phyloP scores from a whole-genome alignment of 2,329 filamentous ascomycete genomes.

The Tolypocladium nubicola region DNA sequence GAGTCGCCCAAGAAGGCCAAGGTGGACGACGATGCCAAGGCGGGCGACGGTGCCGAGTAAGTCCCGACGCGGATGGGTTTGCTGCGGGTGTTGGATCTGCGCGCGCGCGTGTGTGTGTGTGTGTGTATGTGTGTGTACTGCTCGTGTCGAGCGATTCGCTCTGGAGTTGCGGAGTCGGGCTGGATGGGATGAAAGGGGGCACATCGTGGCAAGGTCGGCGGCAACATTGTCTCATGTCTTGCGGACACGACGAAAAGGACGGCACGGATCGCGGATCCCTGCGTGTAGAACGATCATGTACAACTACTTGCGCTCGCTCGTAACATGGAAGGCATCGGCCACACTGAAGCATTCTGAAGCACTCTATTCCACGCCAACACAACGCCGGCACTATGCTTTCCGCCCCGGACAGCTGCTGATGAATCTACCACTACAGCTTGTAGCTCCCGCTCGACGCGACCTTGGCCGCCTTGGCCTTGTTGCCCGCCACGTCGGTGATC shows the following conservation, averaged over 20 bases:
- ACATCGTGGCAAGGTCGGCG: neutral
- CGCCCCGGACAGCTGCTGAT: neutral
- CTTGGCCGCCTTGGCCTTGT: constrained; percentile 50
- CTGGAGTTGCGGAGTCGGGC: neutral
- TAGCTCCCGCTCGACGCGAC: constrained; percentile 45
- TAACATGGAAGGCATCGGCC: neutral
- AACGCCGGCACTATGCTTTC: neutral
- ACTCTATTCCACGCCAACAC: neutral
- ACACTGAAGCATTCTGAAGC: neutral
- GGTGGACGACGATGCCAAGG: constrained; percentile 14
- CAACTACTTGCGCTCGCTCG: neutral
- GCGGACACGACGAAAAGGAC: neutral
- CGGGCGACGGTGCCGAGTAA: constrained; percentile 7
- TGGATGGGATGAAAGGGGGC: neutral
- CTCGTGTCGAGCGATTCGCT: neutral
- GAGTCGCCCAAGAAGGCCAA: constrained; percentile 24
- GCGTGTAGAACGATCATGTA: neutral
- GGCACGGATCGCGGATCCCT: neutral
- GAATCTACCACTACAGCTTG: constrained; percentile 41
- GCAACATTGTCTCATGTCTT: neutral
- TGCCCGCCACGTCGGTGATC: constrained; percentile 73
- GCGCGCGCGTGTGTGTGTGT: too few species aligned
- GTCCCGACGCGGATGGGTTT: neutral
- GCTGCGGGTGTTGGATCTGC: neutral
- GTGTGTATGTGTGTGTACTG: neutral